Percentiles rank a stretch among this genome's conserved stretches.
These are phyloP conservation scores for Gliomastix tumulicola DNA, from an alignment of 2,329 filamentous ascomycete genomes.

Conservation along the genomic window DNA sequence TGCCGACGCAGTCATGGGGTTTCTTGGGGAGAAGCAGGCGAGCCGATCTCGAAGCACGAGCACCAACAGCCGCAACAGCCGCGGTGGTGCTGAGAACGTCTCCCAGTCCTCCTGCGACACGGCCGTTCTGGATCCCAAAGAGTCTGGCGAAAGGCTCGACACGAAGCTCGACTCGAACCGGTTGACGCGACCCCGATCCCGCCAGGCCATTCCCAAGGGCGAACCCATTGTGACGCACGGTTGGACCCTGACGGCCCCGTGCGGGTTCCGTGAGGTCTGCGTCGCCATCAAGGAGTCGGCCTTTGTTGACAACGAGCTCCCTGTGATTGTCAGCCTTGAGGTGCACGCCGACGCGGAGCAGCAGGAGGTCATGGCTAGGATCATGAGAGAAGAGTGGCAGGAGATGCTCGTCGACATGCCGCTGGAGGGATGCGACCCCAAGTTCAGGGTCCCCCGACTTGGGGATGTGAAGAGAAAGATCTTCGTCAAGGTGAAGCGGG, in stretches of 20 bases:
- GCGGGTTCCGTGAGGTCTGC: conserved; percentile 83
- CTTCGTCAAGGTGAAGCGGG: conserved; percentile 71
- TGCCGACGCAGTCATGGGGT: conserved; percentile 28
- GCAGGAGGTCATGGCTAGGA: conserved; percentile 86
- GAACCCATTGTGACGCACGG: conserved; percentile 80
- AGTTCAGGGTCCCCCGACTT: conserved; percentile 58
- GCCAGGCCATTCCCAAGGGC: conserved; percentile 25
- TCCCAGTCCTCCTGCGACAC: no score
- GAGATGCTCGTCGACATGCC: conserved; percentile 60
- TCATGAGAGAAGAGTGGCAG: conserved; percentile 86
- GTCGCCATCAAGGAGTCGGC: conserved; percentile 70
- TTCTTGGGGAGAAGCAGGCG: conserved; percentile 18
- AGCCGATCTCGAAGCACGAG: conserved; percentile 32
- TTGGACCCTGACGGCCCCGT: conserved; percentile 78
- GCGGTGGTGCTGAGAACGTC: no score
- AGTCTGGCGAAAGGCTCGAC: conserved; percentile 25
- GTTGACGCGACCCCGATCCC: conserved; percentile 12
- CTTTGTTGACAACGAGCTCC: conserved; percentile 68
- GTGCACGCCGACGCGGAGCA: conserved; percentile 78
- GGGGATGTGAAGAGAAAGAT: conserved; percentile 73
- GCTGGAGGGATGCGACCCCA: conserved; percentile 42
- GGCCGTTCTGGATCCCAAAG: conserved; percentile 19
- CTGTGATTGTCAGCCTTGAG: conserved; percentile 87
- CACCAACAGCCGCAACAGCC: conserved; percentile 24
- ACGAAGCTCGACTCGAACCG: conserved; percentile 10